phyloP scores from a whole-genome alignment of 257 asterid genomes.

The Perilla frutescens region DNA sequence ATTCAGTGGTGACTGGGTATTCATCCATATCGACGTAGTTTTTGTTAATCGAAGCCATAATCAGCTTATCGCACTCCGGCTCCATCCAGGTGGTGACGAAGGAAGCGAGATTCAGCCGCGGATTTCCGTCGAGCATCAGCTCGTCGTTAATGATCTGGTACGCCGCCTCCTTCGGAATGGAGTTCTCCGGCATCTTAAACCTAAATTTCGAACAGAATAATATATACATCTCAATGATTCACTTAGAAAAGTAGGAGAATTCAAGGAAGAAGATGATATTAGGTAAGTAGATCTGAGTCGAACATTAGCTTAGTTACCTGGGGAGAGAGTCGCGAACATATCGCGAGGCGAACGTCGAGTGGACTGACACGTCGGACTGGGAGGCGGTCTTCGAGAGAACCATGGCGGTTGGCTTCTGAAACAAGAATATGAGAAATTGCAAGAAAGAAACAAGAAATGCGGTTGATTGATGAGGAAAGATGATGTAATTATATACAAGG shows the following conservation, averaged over 20 bases:
- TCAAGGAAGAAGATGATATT: neutral
- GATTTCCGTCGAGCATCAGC: conserved; percentile 85
- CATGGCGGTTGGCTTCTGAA: conserved; percentile 41
- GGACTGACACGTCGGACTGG: conserved; percentile 55
- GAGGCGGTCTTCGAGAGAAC: conserved; percentile 61
- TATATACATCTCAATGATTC: neutral
- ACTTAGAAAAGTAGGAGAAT: neutral
- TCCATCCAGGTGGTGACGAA: conserved; percentile 94
- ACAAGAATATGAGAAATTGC: neutral
- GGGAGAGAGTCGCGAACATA: conserved; percentile 72
- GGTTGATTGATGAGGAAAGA: neutral
- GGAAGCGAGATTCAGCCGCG: conserved; percentile 80
- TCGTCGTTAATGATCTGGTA: conserved; percentile 84
- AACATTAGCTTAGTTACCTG: conserved; percentile 36
- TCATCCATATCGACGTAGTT: conserved; percentile 92
- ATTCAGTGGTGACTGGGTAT: conserved; percentile 84
- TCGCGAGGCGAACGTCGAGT: conserved; percentile 77
- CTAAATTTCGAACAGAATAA: conserved; percentile 33
- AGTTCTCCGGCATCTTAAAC: conserved; percentile 67
- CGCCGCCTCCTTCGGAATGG: conserved; percentile 88
- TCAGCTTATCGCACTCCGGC: conserved; percentile 79
- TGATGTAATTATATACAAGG: too few relatives aligned
- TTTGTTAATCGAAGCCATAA: conserved; percentile 69
- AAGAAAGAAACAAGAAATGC: neutral
- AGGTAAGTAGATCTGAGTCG: neutral